Evolutionary conservation across 106 monocot genomes (phyloP).

Genomic region (Platanthera guangdongensis): DNA sequence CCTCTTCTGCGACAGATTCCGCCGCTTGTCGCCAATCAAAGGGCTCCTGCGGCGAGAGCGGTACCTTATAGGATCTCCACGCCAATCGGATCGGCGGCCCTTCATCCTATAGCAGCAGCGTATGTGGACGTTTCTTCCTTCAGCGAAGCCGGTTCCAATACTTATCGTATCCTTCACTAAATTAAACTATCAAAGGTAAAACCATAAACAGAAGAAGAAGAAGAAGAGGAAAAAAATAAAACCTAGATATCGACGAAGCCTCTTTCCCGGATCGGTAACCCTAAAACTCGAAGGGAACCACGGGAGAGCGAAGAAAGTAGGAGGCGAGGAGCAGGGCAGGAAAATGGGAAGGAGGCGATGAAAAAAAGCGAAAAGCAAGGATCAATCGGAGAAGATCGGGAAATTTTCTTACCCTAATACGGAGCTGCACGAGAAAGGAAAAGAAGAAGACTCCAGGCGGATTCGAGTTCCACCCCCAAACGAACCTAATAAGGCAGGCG

Average conservation of each 20-base stretch:
- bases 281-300: not conserved
- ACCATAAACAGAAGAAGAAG: not conserved
- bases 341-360: not conserved
- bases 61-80: not conserved
- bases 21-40: not conserved
- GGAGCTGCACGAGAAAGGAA: not conserved
- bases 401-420: not conserved
- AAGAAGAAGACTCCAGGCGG: not conserved
- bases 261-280: not conserved
- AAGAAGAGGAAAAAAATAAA: not conserved
- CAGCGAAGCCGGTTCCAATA: not conserved
- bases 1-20: not conserved
- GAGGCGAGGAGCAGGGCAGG: not conserved
- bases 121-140: not conserved
- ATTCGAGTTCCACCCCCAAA: too few relatives aligned
- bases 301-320: not conserved
- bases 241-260: not conserved
- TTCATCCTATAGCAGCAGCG: not conserved
- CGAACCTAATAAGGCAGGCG: too few relatives aligned
- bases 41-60: slow-evolving; percentile 16
- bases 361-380: not conserved
- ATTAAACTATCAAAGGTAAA: not conserved
- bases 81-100: slow-evolving; percentile 5
- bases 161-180: not conserved
- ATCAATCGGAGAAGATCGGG: not conserved